phyloP scores from a whole-genome alignment of 345 rosid species.

The Carallia pectinifolia region DNA sequence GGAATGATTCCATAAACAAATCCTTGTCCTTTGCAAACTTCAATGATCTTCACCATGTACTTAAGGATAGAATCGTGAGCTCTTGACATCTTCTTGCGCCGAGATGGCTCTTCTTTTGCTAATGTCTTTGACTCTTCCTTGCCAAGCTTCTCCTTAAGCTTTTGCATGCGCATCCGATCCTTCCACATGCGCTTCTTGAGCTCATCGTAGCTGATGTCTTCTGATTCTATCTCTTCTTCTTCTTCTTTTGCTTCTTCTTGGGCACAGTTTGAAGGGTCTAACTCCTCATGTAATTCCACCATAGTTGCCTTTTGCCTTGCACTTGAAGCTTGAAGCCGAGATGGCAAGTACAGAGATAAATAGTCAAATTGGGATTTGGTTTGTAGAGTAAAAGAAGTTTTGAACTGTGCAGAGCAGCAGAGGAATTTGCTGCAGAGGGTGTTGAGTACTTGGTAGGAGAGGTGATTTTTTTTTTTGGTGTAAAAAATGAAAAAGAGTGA shows the following conservation, averaged over 20 bases:
- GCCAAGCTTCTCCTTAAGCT: constrained; percentile 31
- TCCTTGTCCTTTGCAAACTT: constrained; percentile 58
- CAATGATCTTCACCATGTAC: constrained; percentile 78
- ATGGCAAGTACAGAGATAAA: neutral
- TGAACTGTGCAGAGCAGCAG: too few species aligned
- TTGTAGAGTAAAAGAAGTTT: too few species aligned
- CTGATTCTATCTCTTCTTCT: constrained; percentile 8
- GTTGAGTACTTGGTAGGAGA: too few species aligned
- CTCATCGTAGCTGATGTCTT: constrained; percentile 47
- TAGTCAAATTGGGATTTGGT: neutral
- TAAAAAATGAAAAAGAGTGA: too few species aligned
- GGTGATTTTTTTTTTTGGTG: too few species aligned
- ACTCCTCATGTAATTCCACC: constrained; percentile 7
- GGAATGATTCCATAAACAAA: constrained; percentile 73
- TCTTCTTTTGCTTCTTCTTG: constrained; percentile 5
- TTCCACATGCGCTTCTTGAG: constrained; percentile 66
- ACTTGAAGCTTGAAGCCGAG: neutral
- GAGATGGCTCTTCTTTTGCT: constrained; percentile 33
- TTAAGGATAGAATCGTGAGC: constrained; percentile 68
- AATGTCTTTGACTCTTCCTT: constrained; percentile 12
- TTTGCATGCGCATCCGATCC: constrained; percentile 48
- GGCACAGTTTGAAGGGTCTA: neutral
- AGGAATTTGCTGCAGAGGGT: too few species aligned
- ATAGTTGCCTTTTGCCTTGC: neutral
- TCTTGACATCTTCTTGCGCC: constrained; percentile 51